These are phyloP conservation scores for Anaeromyces robustus DNA, from an alignment of 192 early-diverging fungal species.

Conservation along the genomic window DNA sequence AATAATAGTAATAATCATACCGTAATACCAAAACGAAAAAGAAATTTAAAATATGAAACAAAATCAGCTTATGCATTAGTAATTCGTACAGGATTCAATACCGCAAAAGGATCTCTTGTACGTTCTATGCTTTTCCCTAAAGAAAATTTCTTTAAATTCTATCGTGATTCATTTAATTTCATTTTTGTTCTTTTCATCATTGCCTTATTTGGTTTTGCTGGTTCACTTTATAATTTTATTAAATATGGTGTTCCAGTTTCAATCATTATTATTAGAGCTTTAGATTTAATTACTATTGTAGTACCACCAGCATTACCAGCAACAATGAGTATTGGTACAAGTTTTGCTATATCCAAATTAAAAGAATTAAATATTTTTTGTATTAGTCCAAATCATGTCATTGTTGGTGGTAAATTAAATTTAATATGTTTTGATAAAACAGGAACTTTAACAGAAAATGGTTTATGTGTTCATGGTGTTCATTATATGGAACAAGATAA, in stretches of 20 bases:
- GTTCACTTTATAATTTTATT: conserved; percentile 78
- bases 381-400: conserved; percentile 73
- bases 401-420: conserved; percentile 89
- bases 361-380: conserved; percentile 75
- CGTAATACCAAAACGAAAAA: conserved; percentile 14
- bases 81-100: conserved; percentile 86
- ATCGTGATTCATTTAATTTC: conserved; percentile 92
- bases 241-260: conserved; percentile 47
- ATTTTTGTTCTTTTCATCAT: conserved; percentile 79
- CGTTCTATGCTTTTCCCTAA: conserved; percentile 94
- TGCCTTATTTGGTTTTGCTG: conserved; percentile 70
- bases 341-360: conserved; percentile 80
- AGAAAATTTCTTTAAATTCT: conserved; percentile 91
- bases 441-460: conserved; percentile 91
- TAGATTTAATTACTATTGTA: conserved; percentile 92
- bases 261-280: conserved; percentile 70
- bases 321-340: conserved; percentile 94
- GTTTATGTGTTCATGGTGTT: conserved; percentile 86
- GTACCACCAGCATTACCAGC: conserved; percentile 94
- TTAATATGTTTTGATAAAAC: conserved; percentile 99
- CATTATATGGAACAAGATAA: conserved; percentile 28
- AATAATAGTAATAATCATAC: conserved; percentile 17
- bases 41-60: not conserved
- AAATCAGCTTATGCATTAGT: conserved; percentile 58
- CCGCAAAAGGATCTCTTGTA: conserved; percentile 86